Evolutionary conservation across 257 asterid species (phyloP), one percentile per base, ranked within the genome.

Genomic region (Capsicum rhomboideum): DNA sequence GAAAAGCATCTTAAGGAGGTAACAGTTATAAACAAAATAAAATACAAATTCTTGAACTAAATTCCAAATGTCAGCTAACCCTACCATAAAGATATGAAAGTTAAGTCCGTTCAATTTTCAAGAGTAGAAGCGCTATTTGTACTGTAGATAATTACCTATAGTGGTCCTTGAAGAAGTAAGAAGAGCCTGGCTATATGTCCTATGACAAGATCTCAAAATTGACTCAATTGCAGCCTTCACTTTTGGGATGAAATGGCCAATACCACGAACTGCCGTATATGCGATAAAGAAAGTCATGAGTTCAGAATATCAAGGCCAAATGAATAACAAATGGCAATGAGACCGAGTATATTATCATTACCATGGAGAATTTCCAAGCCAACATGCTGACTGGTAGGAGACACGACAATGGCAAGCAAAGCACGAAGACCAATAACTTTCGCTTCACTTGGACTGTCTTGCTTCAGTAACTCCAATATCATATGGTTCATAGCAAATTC

Each of bases 341-440:
- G 6, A 80, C 82, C 78, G 88, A 82, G 81, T n/a, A 85, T 84
- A 80, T 85, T 72, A 84, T 31, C 78, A 86, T 80, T 88, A 97
- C 99, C 99, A 21, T 97, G 99, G 78, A 94, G 96, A 90, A 97
- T 97, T 90, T 95, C 99, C 94, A 97, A 86, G 83, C 99, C 98
- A 86, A 91, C 97, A 82, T 95, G 98, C 87, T 92, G 93, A 85
- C 99, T 95, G 82, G 93, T 92, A 61, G 99, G 99, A 86, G 99
- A 93, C 95, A 93, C 90, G 84, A 94, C 99, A 89, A 97, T 97
- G 88, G 97, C 99, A 84, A 97, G 98, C 93, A 97, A 93, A 81
- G 99, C 98, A 59, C 99, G 97, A 53, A 97, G 98, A 82, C 99
- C 99, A 83, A 97, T 97, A 85, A 97, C 98, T 88, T 97, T 97